Base-by-base conservation (phyloP, 495 filamentous ascomycete genomes). In the Podospora conica region DNA sequence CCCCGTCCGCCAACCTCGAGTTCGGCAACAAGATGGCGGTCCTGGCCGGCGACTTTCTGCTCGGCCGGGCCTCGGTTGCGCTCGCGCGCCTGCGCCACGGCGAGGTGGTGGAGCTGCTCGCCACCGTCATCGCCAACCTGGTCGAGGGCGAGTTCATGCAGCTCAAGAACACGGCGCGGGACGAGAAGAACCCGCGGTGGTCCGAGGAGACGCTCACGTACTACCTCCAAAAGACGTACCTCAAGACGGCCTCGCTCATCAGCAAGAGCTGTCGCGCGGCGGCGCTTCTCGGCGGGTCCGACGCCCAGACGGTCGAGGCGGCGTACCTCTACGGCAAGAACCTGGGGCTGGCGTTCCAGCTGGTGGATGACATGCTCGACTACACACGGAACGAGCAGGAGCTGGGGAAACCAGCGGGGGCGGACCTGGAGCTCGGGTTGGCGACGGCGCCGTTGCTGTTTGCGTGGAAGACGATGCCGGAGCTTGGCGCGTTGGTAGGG, bases 71-170 rank as follows among this genome's bases (percentile, higher is more conserved):
- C 2, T 98, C 96, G 0, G 94, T 98, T 18, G 94, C 94, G 24
- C 82, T 98, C 33, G 95, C 95, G 9, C 88, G 95, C 25, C 77
- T 98, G 64, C 86, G 96, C 10, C 89, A 98, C 68, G 90, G 93
- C 33, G 95, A 98, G 76, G 95, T 98, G 0, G 91, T 91, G 8
- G 95, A 98, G 78, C 85, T 98, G 9, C 79, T 98, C 60, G 93
- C 95, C 9, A 98, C 93, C 4, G 95, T 98, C 25, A 97, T 98
- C 70, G 93, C 96, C 29, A 98, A 98, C 69, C 80, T 98, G 22
- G 94, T 98, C 24, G 96, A 98, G 79, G 95, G 95, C 68, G 95
- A 98, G 76, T 97, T 98, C 81, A 98, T 98, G 93, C 95, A 98
- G 80, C 82, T 98, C 62, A 94, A 96, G 78, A 98, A 98, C 78